Evolutionary conservation across 1,139 yeast species (phyloP), one percentile per base, ranked within the genome.

Genomic region (Yamadazyma jaroonii): DNA sequence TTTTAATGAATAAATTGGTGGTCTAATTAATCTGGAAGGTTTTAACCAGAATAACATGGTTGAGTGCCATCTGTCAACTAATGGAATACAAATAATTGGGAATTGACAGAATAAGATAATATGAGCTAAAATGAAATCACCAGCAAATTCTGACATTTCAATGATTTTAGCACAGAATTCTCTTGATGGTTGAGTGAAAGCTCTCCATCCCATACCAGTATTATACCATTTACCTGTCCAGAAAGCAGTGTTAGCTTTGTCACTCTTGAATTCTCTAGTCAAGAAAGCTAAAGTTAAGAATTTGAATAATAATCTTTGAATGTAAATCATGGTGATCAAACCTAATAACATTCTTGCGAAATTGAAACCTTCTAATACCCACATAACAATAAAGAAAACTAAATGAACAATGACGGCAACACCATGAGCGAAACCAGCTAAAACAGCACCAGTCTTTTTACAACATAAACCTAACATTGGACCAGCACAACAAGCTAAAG

Each of bases 171-270:
- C 97, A 57, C 83, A 79, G 63, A 87, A 89, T 72, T 92, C 99
- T 76, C 99, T 87, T 36, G 87, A 62, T 48, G 99, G 98, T 72
- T 92, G 98, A 27, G 97, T 85, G 74, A 87, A 78, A 14, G 97
- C 96, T 81, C 86, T 83, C 81, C 86, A 84, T 46, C 98, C 98
- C 70, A 92, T 72, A 58, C 96, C 95, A 47, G 88, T 74, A 46
- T 95, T 90, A 66, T 90, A 88, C 99, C 99, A 92, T 67, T 90
- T 90, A 77, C 99, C 99, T 45, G 96, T 85, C 99, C 99, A 92
- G 92, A 95, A 92, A 22, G 98, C 97, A 54, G 95, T 84, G 71
- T 92, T 92, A 31, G 98, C 77, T 61, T 85, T 90, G 66, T 94
- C 98, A 56, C 88, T 90, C 81, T 90, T 92, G 74, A 89, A 90